Evolutionary conservation across 2,329 filamentous ascomycete genomes (phyloP).

Genomic region (Pseudogymnoascus sp.): DNA sequence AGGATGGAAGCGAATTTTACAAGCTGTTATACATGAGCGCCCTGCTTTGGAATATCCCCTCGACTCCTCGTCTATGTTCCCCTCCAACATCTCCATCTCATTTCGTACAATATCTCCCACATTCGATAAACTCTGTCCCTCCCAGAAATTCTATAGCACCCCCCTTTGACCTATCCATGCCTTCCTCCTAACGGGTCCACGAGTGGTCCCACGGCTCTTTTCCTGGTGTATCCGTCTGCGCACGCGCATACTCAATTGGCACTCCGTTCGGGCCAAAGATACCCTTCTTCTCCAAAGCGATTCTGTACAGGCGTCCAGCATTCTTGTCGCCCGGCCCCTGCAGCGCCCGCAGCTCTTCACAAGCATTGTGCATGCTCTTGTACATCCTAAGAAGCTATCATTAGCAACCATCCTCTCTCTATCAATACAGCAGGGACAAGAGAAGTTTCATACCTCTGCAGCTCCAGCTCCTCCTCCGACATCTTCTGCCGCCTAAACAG

Average conservation of each 20-base stretch:
- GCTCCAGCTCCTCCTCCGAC: conserved; percentile 57
- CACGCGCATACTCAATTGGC: conserved; percentile 84
- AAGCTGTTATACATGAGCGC: conserved; percentile 5
- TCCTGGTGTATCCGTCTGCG: conserved; percentile 76
- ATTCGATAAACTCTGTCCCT: not conserved
- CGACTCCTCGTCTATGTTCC: not conserved
- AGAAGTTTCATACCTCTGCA: conserved; percentile 52
- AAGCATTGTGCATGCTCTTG: conserved; percentile 75
- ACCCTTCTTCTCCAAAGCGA: conserved; percentile 86
- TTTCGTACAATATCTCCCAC: not conserved
- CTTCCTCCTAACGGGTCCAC: conserved; percentile 60
- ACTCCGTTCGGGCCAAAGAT: conserved; percentile 66
- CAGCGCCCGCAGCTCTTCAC: conserved; percentile 69
- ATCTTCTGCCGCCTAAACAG: conserved; percentile 68
- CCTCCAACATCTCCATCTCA: not conserved
- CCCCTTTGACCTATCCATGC: not conserved
- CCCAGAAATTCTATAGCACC: not conserved
- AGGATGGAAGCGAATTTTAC: conserved; percentile 5
- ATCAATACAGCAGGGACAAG: not conserved
- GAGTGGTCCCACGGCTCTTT: conserved; percentile 84
- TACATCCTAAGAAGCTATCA: conserved; percentile 44
- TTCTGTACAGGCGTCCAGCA: conserved; percentile 71
- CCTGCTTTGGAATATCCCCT: not conserved
- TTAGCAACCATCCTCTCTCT: not conserved
- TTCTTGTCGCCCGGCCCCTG: conserved; percentile 50